Evolutionary conservation across 345 rosid genomes (phyloP), one percentile per base, ranked within the genome.

Genomic region (Populus davidiana): DNA sequence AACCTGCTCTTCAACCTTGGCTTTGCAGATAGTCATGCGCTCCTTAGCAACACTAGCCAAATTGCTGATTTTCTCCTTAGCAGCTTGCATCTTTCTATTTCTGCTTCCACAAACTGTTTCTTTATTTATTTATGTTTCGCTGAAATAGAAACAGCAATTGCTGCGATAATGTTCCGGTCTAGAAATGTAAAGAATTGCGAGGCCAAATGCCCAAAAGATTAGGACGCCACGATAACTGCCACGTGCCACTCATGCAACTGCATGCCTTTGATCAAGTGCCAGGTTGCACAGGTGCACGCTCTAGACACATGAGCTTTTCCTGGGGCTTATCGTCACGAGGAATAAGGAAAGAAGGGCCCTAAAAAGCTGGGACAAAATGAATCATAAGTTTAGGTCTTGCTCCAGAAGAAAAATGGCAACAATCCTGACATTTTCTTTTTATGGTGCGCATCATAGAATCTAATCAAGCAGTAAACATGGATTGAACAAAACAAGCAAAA

Each of bases 21-120:
- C 92, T 49, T 72, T 73, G 75, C 83, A 83, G 41, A 88, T 81
- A 80, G 82, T 78, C 14, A 88, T 18, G 72, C 88, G 90, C 82
- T 88, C 92, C 83, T 88, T 90, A 59, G 90, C 90, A 67, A 88
- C 79, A 77, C 97, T 86, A 47, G 92, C 93, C 82, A 87, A 70
- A 84, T 90, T 86, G 73, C 89, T 90, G 38, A 90, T 76, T 83
- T 90, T 93, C 79, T 88, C 84, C 79, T 81, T 86, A 16, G 91
- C 90, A 11, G 91, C 66, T 54, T 85, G 89, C 97, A 93, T 92
- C 77, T 79, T 71, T 66, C 9, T 67, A 10, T 21, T 49, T 61
- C 35, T 56, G n/a, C 56, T 6, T 18, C 20, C n/a, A 17, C 56
- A 50, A 17, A 50, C 56, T 17, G n/a, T 50, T 52, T n/a, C 17